A percentile compares a stretch with the other conserved stretches of the same genome.
These are phyloP conservation scores for Actinomortierella ambigua DNA, from an alignment of 371 early-diverging fungal species.

Conservation along the genomic window DNA sequence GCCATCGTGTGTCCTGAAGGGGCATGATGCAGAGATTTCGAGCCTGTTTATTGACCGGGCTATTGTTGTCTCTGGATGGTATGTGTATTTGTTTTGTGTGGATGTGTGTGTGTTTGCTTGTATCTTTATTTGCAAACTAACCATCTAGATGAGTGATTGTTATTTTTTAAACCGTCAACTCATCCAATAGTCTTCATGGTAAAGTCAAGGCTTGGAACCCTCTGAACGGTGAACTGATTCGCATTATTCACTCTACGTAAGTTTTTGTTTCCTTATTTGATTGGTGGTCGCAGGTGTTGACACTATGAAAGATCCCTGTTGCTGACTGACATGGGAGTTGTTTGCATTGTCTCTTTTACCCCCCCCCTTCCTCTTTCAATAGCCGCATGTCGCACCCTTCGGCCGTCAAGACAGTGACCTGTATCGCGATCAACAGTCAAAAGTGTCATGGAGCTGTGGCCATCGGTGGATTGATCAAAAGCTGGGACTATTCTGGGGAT, in stretches of 20 bases:
- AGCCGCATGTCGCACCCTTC: constrained; percentile 15
- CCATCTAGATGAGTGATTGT: too few species aligned
- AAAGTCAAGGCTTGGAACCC: constrained; percentile 43
- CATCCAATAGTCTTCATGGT: constrained; percentile 22
- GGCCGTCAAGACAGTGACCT: constrained; percentile 5
- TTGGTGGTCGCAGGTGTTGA: neutral
- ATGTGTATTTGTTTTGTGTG: neutral
- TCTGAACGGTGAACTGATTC: constrained; percentile 28
- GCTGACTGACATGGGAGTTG: neutral
- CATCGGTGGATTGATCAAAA: constrained; percentile 17
- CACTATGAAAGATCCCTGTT: neutral
- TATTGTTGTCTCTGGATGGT: constrained; percentile 40
- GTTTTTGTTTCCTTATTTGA: neutral
- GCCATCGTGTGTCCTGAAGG: constrained; percentile 27
- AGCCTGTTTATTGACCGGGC: constrained; percentile 39
- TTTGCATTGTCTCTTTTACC: neutral
- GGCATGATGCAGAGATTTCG: constrained; percentile 21
- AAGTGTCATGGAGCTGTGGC: constrained; percentile 30
- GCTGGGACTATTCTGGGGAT: constrained; percentile 46
- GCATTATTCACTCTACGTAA: constrained; percentile 31
- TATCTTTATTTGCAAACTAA: too few species aligned
- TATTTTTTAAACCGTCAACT: too few species aligned
- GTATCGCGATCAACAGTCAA: constrained; percentile 21
- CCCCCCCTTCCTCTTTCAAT: constrained; percentile 7
- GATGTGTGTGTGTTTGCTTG: too few species aligned